Evolutionary conservation across 73 alveolate species (phyloP).

Genomic region (Blepharisma japonicum): DNA sequence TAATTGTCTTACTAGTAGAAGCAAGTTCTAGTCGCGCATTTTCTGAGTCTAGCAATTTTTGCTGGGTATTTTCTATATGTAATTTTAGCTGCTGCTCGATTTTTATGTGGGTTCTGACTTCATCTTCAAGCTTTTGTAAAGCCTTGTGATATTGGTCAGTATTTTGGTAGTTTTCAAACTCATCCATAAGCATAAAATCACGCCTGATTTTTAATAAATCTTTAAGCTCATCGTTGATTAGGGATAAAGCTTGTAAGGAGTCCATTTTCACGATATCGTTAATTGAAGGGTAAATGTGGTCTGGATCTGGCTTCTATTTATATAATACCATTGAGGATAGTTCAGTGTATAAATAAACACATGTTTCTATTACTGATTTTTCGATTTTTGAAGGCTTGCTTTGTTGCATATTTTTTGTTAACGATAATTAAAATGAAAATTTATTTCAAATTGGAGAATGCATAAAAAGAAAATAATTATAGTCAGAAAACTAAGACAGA

Average conservation of each 20-base stretch:
- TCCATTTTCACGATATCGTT: background rate
- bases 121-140: slow-evolving; percentile 65
- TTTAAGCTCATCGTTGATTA: background rate
- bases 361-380: background rate
- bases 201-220: background rate
- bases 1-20: background rate
- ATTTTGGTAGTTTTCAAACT: slow-evolving; percentile 31
- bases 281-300: background rate
- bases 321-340: slow-evolving; percentile 21
- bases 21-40: slow-evolving; percentile 23
- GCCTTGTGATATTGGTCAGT: slow-evolving; percentile 57
- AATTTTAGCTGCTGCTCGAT: slow-evolving; percentile 66
- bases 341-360: slow-evolving; percentile 22
- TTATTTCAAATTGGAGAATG: too few relatives aligned
- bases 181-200: slow-evolving; percentile 1
- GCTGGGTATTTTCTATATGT: slow-evolving; percentile 62
- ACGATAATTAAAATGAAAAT: too few relatives aligned
- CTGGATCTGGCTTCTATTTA: background rate
- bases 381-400: background rate
- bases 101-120: slow-evolving; percentile 62
- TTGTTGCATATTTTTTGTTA: too few relatives aligned
- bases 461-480: too few relatives aligned
- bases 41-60: slow-evolving; percentile 44
- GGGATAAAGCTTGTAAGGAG: background rate
- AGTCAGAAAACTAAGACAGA: too few relatives aligned